Conservation (phyloP, 495 filamentous ascomycete genomes). For the Copromyces sp. region DNA sequence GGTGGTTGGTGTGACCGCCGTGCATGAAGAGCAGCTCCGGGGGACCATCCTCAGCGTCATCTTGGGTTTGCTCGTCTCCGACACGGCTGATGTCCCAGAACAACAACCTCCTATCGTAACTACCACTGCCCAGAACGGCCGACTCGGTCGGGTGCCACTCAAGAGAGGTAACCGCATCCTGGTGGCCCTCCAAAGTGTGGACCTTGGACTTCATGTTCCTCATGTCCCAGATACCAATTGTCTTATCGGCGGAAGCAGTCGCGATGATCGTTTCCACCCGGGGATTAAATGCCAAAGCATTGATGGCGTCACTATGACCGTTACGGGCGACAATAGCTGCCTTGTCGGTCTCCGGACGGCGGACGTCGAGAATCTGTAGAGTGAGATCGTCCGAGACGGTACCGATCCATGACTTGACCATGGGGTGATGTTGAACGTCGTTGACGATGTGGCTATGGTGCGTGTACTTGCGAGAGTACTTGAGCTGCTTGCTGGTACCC, state of each 20-base stretch:
- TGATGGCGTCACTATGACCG: slow-evolving; percentile 83
- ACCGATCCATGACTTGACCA: slow-evolving; percentile 71
- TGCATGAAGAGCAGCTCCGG: slow-evolving; percentile 99
- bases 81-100: slow-evolving; percentile 92
- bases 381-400: slow-evolving; percentile 93
- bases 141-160: slow-evolving; percentile 89
- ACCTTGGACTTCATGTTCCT: slow-evolving; percentile 78
- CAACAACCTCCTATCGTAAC: slow-evolving; percentile 85
- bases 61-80: slow-evolving; percentile 88
- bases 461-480: slow-evolving; percentile 63
- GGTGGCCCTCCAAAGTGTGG: slow-evolving; percentile 76
- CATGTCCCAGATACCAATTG: slow-evolving; percentile 90
- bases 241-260: slow-evolving; percentile 89
- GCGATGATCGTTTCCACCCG: slow-evolving; percentile 76
- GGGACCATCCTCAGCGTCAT: slow-evolving; percentile 93
- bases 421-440: slow-evolving; percentile 88
- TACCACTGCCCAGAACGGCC: slow-evolving; percentile 77
- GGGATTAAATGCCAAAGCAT: slow-evolving; percentile 88
- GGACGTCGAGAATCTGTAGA: slow-evolving; percentile 80
- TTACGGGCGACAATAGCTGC: slow-evolving; percentile 55
- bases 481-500: slow-evolving; percentile 54
- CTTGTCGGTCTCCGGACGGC: slow-evolving; percentile 49
- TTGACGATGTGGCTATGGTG: slow-evolving; percentile 89
- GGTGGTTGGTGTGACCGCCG: slow-evolving; percentile 91
- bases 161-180: slow-evolving; percentile 78